Base-by-base conservation (phyloP, 139 green algal species). In the Closterium sp. region DNA sequence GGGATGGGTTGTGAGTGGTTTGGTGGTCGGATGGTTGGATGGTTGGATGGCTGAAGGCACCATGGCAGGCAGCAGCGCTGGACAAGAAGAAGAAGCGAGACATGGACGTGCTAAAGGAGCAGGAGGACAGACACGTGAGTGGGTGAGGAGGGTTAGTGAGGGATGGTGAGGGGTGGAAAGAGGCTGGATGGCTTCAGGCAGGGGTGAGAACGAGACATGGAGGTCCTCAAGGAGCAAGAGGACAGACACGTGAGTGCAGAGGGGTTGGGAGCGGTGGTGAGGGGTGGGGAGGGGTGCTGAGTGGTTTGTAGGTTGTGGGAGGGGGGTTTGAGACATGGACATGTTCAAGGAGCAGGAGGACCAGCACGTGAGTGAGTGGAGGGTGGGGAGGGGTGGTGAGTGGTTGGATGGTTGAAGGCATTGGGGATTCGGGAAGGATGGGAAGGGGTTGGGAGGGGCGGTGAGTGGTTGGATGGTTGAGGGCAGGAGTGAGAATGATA, bases 1-100 rank as follows among this genome's bases (percentile, higher is more conserved):
- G 32, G 3, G 32, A 38, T 2, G 32, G 32, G 2, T 38, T 2
- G 3, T 38, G 32, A 38, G 32, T 2, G 32, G 32, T 38, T 2
- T 3, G 2, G 2, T 2, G 32, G 2, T 38, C 3, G 32, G 3
- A 3, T 38, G 32, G 32, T 2, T 38, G 32, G 32, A 38, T 2
- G 3, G 32, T n/a, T n/a, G 32, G 32, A 7, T 38, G 32, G 3
- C 3, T 2, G 3, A 3, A 3, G 32, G 32, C 3, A 3, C 45
- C 5, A 62, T 19, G 45, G 70, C 70, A 89, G 89, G 9, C 4
- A 5, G 91, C 70, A 86, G 91, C 88, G 24, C 86, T 93, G 27
- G 27, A 86, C 30, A 88, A 93, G 45, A 92, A 93, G 88, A 92
- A 93, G 28, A 31, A 29, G 32, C 91, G 91, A 31, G 91, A 93